Evolutionary conservation across 176 grass and related monocot genomes (phyloP).

Genomic region (Echinochloa phyllopogon): DNA sequence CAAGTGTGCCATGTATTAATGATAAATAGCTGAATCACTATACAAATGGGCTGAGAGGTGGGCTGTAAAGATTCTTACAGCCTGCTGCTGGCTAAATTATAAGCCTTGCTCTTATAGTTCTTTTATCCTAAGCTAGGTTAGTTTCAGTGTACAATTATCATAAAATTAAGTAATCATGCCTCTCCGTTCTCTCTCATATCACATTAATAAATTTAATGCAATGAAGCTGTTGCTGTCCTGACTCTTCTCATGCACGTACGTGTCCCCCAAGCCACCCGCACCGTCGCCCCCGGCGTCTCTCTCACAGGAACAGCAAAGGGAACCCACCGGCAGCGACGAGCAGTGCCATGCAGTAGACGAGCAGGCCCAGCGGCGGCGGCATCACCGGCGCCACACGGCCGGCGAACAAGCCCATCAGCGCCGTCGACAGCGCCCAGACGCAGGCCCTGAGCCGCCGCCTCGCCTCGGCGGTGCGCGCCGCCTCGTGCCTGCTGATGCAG

Average conservation of each 20-base stretch:
- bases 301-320: not conserved
- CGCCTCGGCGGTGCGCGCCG: not conserved
- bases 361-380: conserved; percentile 13
- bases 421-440: conserved; percentile 17
- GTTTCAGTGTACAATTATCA: too few relatives aligned
- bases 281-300: not conserved
- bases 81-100: too few relatives aligned
- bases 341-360: not conserved
- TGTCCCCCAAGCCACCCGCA: not conserved
- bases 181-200: too few relatives aligned
- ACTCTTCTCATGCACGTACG: not conserved
- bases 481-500: not conserved
- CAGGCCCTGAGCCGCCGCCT: not conserved
- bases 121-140: too few relatives aligned
- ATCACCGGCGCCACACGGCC: not conserved
- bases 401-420: not conserved
- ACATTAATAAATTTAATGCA: too few relatives aligned
- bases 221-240: too few relatives aligned
- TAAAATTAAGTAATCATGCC: too few relatives aligned
- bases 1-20: too few relatives aligned
- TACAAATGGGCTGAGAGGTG: too few relatives aligned
- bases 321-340: not conserved
- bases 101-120: too few relatives aligned
- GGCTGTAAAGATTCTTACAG: too few relatives aligned
- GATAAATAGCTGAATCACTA: too few relatives aligned